These are phyloP conservation scores for Carex cristatella DNA, from an alignment of 176 grass and related monocot genomes.

Conservation along the genomic window DNA sequence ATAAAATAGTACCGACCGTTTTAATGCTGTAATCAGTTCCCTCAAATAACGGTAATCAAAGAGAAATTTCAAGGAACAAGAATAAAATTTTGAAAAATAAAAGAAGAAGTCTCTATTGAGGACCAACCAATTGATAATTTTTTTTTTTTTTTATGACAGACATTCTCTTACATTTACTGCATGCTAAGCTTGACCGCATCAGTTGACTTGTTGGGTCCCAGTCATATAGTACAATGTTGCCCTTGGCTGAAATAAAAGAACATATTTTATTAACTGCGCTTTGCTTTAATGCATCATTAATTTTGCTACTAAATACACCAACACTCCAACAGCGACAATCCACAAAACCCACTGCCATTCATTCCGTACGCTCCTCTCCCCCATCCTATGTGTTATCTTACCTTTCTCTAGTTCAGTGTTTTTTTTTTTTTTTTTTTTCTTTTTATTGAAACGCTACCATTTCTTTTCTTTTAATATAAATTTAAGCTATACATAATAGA, in stretches of 20 bases:
- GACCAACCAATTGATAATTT: background rate
- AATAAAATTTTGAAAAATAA: background rate
- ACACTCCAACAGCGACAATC: slow-evolving; percentile 3
- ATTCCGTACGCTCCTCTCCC: background rate
- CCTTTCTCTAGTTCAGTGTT: background rate
- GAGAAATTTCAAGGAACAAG: background rate
- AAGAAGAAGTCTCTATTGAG: background rate
- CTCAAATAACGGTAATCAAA: background rate
- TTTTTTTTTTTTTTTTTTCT: too few relatives aligned
- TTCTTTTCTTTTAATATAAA: too few relatives aligned
- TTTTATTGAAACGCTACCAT: too few relatives aligned
- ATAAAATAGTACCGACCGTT: background rate
- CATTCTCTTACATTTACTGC: slow-evolving; percentile 4
- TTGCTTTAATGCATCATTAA: background rate
- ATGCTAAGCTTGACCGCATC: background rate
- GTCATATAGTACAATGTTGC: background rate
- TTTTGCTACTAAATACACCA: background rate
- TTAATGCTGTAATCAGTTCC: background rate
- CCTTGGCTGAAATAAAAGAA: background rate
- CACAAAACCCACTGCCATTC: background rate
- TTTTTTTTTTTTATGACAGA: background rate
- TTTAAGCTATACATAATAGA: too few relatives aligned
- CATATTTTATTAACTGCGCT: background rate
- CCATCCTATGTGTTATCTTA: background rate
- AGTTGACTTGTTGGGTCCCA: background rate